phyloP scores from a whole-genome alignment of 164 flowering plant genomes.

The Magnolia kwangsiensis region DNA sequence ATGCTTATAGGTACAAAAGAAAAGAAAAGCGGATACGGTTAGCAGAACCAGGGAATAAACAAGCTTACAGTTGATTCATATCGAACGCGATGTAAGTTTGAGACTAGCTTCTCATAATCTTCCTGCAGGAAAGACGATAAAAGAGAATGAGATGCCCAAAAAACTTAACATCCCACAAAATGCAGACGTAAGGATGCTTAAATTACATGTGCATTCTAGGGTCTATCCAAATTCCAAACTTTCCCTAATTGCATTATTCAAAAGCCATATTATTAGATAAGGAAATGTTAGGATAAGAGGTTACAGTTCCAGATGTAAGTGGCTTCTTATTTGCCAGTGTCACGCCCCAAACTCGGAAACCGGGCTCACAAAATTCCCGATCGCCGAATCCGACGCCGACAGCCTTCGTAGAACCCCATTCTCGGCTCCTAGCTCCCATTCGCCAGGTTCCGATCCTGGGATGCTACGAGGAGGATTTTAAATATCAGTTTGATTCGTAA shows the following conservation, averaged over 20 bases:
- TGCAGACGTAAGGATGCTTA: background rate
- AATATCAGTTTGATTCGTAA: too few relatives aligned
- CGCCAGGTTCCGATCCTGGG: too few relatives aligned
- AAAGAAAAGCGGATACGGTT: too few relatives aligned
- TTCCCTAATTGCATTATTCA: background rate
- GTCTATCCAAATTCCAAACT: background rate
- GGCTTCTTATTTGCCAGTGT: slow-evolving; percentile 95
- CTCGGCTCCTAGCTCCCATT: too few relatives aligned
- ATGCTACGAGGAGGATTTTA: too few relatives aligned
- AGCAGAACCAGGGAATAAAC: background rate
- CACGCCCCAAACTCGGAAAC: too few relatives aligned
- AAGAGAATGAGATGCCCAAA: background rate
- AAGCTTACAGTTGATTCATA: slow-evolving; percentile 89
- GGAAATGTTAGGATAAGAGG: slow-evolving; percentile 3
- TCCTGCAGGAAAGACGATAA: slow-evolving; percentile 41
- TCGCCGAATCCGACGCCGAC: too few relatives aligned
- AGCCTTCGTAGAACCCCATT: too few relatives aligned
- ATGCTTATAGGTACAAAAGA: too few relatives aligned
- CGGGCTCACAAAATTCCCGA: too few relatives aligned
- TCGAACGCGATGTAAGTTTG: slow-evolving; percentile 56
- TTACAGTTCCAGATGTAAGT: slow-evolving; percentile 69
- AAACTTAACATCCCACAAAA: background rate
- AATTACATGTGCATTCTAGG: too few relatives aligned
- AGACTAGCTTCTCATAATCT: slow-evolving; percentile 65
- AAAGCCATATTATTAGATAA: background rate